These are phyloP conservation scores for Hansenula anomala DNA, from an alignment of 1,139 yeast species.

Conservation along the genomic window DNA sequence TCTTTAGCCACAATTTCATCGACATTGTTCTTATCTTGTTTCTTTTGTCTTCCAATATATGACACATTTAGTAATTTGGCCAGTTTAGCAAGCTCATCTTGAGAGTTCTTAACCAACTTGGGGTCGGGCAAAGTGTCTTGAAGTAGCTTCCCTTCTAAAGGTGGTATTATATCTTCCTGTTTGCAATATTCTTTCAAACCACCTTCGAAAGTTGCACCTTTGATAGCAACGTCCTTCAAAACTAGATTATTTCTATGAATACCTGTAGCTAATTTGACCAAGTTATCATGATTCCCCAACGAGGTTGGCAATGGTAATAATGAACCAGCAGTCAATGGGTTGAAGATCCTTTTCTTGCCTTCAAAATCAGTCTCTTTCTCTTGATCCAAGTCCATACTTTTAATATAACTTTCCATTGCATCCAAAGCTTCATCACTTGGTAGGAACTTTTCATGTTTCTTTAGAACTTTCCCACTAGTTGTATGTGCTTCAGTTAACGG, in stretches of 20 bases:
- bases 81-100: conserved; percentile 19
- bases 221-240: conserved; percentile 11
- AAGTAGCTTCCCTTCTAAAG: conserved; percentile 9
- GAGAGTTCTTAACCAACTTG: conserved; percentile 9
- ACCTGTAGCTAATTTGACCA: conserved; percentile 14
- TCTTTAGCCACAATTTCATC: conserved; percentile 9
- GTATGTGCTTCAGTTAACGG: conserved; percentile 34
- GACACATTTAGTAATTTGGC: conserved; percentile 10
- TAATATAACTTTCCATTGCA: conserved; percentile 37
- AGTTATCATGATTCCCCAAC: conserved; percentile 11
- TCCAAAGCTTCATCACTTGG: conserved; percentile 32
- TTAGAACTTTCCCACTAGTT: conserved; percentile 28
- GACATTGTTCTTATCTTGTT: conserved; percentile 1
- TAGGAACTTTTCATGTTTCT: conserved; percentile 20
- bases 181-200: conserved; percentile 11
- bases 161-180: conserved; percentile 12
- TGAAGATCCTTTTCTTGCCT: conserved; percentile 22
- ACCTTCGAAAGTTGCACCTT: conserved; percentile 4
- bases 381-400: conserved; percentile 31
- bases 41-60: conserved; percentile 15
- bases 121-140: conserved; percentile 13
- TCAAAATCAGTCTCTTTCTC: conserved; percentile 12
- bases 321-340: conserved; percentile 22
- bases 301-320: conserved; percentile 8
- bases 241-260: conserved; percentile 11